Evolutionary conservation across 2,329 filamentous ascomycete genomes (phyloP), one percentile per base, ranked within the genome.

Genomic region (Eutypa lata): DNA sequence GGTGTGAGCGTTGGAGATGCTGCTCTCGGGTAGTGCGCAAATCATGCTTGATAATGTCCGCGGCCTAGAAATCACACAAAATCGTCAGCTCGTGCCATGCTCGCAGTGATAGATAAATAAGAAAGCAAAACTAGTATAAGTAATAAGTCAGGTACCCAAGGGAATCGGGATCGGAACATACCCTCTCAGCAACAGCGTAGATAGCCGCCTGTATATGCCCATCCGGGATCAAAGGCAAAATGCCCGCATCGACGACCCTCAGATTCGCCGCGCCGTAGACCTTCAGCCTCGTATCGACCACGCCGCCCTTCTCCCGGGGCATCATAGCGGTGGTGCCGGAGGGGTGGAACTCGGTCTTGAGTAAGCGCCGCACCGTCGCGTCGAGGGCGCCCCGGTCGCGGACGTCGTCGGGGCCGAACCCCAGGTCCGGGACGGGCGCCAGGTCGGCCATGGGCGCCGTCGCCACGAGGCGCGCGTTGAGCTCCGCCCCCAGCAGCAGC

Each of bases 251-350:
- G 3, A 76, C 74, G 24, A 78, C 68, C 35, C 76, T 67, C 46
- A 78, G 57, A 50, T 76, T 76, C 37, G 59, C 60, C 22, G 71
- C 73, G 3, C 76, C 76, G 53, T 76, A 75, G 1, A 78, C 76
- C 45, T 65, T 60, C 4, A 77, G 62, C 18, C 68, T 60, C 7
- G 72, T 57, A 52, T 74, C 70, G 3, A 78, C 76, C 11, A 78
- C 76, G 18, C 75, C 76, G 16, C 74, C 75, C 4, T 70, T 63
- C 7, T 65, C 62, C 14, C 64, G 63, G n/a, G 72, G 73, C 57
- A 77, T 62, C 75, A 78, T 77, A 1, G 74, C 70, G 10, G 70
- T 66, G 2, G 74, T 76, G 10, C 75, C 73, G 16, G 65, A 68
- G 2, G 68, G 69, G 57, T 77, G 75, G 47, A 72, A 76, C 47